These are phyloP conservation scores for Moniliophthora roreri DNA, from an alignment of 1,284 basidiomycete genomes.

Conservation along the genomic window DNA sequence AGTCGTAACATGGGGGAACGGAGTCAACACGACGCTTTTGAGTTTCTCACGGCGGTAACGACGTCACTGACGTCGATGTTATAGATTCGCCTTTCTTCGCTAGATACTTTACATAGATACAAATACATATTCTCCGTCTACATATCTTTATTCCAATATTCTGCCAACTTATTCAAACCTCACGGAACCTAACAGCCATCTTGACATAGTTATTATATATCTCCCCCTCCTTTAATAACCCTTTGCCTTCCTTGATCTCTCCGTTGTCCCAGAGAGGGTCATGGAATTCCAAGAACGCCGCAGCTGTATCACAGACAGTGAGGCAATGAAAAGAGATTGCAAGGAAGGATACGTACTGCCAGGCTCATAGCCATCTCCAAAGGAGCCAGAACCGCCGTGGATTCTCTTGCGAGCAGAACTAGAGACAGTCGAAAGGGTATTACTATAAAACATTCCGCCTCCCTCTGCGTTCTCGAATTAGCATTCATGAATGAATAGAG, in stretches of 20 bases:
- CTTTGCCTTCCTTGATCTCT: constrained; percentile 47
- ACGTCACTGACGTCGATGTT: too few species aligned
- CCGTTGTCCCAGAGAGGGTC: constrained; percentile 52
- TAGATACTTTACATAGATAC: too few species aligned
- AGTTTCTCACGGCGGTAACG: too few species aligned
- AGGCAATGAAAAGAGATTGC: constrained; percentile 3
- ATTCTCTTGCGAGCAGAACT: constrained; percentile 66
- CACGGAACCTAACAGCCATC: constrained; percentile 37
- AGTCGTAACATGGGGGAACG: too few species aligned
- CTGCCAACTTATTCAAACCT: background rate
- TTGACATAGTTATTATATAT: constrained; percentile 62
- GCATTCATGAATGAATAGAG: background rate
- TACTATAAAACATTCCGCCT: constrained; percentile 77
- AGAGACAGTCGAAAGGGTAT: constrained; percentile 46
- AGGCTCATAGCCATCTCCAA: constrained; percentile 59
- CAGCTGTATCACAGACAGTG: constrained; percentile 37
- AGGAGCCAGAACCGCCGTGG: constrained; percentile 69
- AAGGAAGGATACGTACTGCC: constrained; percentile 42
- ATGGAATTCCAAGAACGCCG: constrained; percentile 76
- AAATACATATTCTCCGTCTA: too few species aligned
- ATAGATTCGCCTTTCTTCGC: too few species aligned
- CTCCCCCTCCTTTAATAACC: constrained; percentile 56
- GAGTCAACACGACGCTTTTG: too few species aligned
- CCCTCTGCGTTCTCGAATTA: constrained; percentile 57
- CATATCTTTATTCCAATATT: too few species aligned